These are phyloP conservation scores for Colletotrichum sp. DNA, from an alignment of 2,329 filamentous ascomycete genomes.

Conservation along the genomic window DNA sequence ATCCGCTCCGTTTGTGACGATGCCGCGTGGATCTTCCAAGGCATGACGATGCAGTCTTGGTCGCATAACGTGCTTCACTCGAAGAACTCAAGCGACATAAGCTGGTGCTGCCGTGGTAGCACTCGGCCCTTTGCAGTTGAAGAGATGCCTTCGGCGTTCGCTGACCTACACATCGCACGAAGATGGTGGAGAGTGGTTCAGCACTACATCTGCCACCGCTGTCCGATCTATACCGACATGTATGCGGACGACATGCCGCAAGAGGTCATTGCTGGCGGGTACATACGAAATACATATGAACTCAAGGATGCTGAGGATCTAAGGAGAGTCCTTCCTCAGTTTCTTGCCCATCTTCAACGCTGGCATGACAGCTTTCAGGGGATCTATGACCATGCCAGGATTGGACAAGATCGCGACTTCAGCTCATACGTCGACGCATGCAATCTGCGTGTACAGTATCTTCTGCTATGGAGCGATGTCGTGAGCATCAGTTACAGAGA, in stretches of 20 bases:
- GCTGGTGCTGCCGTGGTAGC: conserved; percentile 22
- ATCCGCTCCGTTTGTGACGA: conserved; percentile 9
- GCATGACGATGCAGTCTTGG: conserved; percentile 16
- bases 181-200: conserved; percentile 44
- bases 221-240: conserved; percentile 35
- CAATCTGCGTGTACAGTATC: conserved; percentile 46
- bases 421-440: conserved; percentile 38
- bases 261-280: conserved; percentile 32
- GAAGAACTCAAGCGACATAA: neutral
- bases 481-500: conserved; percentile 40
- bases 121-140: conserved; percentile 34
- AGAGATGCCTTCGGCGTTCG: conserved; percentile 36
- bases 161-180: conserved; percentile 33
- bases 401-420: conserved; percentile 25
- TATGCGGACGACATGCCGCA: conserved; percentile 24
- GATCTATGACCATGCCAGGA: conserved; percentile 31
- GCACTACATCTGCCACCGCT: conserved; percentile 38
- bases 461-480: conserved; percentile 43
- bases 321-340: conserved; percentile 36
- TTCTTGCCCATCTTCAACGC: conserved; percentile 41
- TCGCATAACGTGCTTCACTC: conserved; percentile 9
- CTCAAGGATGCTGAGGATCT: conserved; percentile 33
- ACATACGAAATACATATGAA: conserved; percentile 28
- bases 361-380: conserved; percentile 44
- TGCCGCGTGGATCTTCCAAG: conserved; percentile 16